These are phyloP conservation scores for Odonthalia washingtoniensis DNA, from an alignment of 31 red algal species.

Conservation along the genomic window DNA sequence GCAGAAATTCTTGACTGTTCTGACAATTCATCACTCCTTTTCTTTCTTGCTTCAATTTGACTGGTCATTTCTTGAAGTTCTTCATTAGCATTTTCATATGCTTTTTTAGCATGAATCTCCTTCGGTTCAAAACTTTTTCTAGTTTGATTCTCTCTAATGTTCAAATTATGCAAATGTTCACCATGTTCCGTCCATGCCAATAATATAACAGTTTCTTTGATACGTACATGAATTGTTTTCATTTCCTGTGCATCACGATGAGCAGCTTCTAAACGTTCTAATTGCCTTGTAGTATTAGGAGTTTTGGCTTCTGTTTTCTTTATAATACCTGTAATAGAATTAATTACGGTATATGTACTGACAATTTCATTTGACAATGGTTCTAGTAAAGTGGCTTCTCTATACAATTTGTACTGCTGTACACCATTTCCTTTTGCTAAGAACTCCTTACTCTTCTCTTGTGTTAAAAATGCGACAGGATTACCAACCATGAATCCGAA, in stretches of 20 bases:
- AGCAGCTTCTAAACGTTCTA: constrained; percentile 53
- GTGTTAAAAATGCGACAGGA: constrained; percentile 90
- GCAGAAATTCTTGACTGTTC: background rate
- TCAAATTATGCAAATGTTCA: constrained; percentile 24
- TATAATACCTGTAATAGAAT: constrained; percentile 36
- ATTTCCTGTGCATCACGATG: constrained; percentile 68
- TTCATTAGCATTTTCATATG: constrained; percentile 20
- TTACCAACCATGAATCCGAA: constrained; percentile 94
- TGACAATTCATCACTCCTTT: constrained; percentile 17
- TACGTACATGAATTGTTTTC: constrained; percentile 58
- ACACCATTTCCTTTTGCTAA: constrained; percentile 70
- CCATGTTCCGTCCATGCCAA: constrained; percentile 77
- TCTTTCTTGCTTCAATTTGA: constrained; percentile 17
- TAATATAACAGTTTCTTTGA: constrained; percentile 47
- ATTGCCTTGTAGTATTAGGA: constrained; percentile 55
- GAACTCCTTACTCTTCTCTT: constrained; percentile 90
- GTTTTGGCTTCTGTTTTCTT: constrained; percentile 30
- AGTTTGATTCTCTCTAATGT: background rate
- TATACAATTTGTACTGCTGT: constrained; percentile 83
- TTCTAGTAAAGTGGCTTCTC: constrained; percentile 82
- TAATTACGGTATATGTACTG: constrained; percentile 32
- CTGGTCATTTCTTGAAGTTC: constrained; percentile 32
- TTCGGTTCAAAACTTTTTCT: constrained; percentile 27
- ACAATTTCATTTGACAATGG: constrained; percentile 71
- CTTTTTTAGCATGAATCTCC: constrained; percentile 6